Evolutionary conservation across 176 grass and related monocot species (phyloP).

Genomic region (Aegilops speltoides): DNA sequence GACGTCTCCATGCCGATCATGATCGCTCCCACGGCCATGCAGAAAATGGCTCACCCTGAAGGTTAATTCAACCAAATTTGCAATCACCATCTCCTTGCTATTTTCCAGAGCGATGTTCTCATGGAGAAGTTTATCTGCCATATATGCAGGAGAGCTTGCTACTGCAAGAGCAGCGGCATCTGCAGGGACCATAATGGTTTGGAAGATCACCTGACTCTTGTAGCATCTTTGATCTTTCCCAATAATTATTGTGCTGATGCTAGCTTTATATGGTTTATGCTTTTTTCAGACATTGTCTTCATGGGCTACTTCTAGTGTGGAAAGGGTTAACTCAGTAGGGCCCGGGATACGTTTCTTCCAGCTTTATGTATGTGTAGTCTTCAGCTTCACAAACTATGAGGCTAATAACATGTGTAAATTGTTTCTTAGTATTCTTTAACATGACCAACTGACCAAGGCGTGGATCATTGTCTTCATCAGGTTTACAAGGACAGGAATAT

Average conservation of each 20-base stretch:
- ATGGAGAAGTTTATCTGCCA: slow-evolving; percentile 12
- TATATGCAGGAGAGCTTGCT: slow-evolving; percentile 75
- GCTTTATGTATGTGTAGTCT: slow-evolving; percentile 65
- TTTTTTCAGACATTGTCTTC: slow-evolving; percentile 80
- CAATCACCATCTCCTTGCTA: background rate
- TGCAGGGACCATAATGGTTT: slow-evolving; percentile 92
- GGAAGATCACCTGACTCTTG: background rate
- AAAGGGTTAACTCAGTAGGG: slow-evolving; percentile 90
- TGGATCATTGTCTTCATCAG: slow-evolving; percentile 24
- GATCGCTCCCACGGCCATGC: slow-evolving; percentile 93
- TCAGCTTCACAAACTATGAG: background rate
- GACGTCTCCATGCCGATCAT: slow-evolving; percentile 95
- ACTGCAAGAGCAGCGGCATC: slow-evolving; percentile 89
- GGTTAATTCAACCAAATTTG: slow-evolving; percentile 27
- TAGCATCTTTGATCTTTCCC: background rate
- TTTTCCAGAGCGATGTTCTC: background rate
- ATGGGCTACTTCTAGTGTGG: slow-evolving; percentile 82
- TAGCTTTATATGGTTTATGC: background rate
- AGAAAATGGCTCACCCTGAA: slow-evolving; percentile 98
- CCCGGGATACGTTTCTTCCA: slow-evolving; percentile 94
- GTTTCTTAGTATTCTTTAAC: background rate
- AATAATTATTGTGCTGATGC: slow-evolving; percentile 11
- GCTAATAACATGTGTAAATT: background rate
- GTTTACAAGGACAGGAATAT: slow-evolving; percentile 91
- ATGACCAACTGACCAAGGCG: background rate